Evolutionary conservation across 2,329 filamentous ascomycete genomes (phyloP).

Genomic region (Tolypocladium amazonense): DNA sequence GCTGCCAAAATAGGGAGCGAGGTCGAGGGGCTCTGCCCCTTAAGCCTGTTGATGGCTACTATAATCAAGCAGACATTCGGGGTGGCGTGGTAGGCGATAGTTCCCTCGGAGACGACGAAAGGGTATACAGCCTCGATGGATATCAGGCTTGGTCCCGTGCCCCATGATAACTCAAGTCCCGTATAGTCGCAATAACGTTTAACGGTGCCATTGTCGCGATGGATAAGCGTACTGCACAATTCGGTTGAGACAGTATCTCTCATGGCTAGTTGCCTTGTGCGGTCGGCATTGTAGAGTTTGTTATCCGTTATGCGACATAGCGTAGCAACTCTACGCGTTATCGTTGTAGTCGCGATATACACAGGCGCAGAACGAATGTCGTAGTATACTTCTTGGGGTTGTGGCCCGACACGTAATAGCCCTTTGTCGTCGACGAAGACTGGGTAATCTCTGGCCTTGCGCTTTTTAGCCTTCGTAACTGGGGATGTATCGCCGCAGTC

Average conservation of each 20-base stretch:
- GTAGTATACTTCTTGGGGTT: too few species aligned
- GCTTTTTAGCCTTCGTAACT: too few species aligned
- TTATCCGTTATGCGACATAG: background rate
- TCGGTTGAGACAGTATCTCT: too few species aligned
- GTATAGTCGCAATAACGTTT: too few species aligned
- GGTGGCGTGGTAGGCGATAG: background rate
- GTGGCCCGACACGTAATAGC: too few species aligned
- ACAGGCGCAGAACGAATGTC: too few species aligned
- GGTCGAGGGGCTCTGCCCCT: background rate
- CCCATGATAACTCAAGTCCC: background rate
- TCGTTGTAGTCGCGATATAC: too few species aligned
- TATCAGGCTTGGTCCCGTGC: background rate
- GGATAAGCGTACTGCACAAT: too few species aligned
- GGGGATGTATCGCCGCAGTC: too few species aligned
- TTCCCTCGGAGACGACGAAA: background rate
- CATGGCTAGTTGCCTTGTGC: background rate
- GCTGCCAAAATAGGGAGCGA: background rate
- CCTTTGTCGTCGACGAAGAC: too few species aligned
- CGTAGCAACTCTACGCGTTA: background rate
- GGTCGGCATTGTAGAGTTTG: background rate
- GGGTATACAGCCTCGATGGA: background rate
- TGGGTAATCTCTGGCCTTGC: too few species aligned
- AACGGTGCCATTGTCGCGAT: too few species aligned
- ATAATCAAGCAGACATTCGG: background rate
- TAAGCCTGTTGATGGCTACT: background rate